Base-by-base conservation (phyloP, 1,284 basidiomycete genomes). In the Veloporphyrellus conicus region DNA sequence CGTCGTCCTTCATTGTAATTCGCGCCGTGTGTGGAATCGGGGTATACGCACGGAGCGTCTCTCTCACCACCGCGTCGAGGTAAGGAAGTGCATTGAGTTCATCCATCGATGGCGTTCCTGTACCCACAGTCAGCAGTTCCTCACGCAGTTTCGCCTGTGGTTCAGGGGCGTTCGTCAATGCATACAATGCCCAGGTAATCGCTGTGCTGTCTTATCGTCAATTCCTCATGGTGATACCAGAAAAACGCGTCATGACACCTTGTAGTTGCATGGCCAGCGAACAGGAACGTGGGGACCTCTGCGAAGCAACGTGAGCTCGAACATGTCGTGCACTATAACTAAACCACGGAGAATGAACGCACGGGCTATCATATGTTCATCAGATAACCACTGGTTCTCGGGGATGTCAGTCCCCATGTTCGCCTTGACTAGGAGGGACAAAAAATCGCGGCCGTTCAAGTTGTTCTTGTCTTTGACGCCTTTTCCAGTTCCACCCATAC, bases 191-290 rank as follows among this genome's bases (percentile, higher is more conserved):
- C 82, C 81, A 85, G 0, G 73, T 71, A 0, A 74, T 72, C 2
- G 69, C 73, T 0, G 77, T 79, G 37, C 79, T 75, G 18, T 37
- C 14, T 12, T 6, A 16, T 14, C 9, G 0, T 25, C 36, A 14
- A 23, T 2, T n/a, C n/a, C n/a, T n/a, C 7, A 14, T n/a, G 19
- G 37, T 12, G 0, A 10, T 18, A n/a, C 2, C 10, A 29, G 10
- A 18, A 20, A 12, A 14, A 14, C 15, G 12, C 3, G 10, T 18
- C 6, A 33, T 31, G 48, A 9, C 57, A 76, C 77, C 82, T 79
- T 0, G 82, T 84, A 0, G 90, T 92, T 62, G 91, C 90, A 63
- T 90, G 86, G 0, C 90, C 90, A 2, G 82, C 80, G 8, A 79
- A 66, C 11, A 86, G 33, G 32, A 48, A 56, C 8, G 59, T 63